Percentiles rank a stretch among this genome's conserved stretches.
Evolutionary conservation across 2,329 filamentous ascomycete genomes (phyloP).

Genomic region (Clonostachys sp.): DNA sequence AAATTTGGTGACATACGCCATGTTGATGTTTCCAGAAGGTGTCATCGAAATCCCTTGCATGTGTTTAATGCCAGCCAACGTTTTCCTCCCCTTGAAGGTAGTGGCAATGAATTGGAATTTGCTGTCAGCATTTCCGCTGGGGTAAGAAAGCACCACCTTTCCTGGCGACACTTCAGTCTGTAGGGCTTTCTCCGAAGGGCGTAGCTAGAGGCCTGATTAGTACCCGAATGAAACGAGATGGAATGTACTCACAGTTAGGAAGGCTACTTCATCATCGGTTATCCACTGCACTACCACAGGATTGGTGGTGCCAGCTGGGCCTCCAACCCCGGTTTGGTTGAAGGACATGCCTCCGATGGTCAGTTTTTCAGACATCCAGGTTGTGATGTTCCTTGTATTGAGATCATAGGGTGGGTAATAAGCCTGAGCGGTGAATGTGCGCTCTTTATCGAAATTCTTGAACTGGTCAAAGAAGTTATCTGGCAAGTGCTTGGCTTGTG

Average conservation of each 20-base stretch:
- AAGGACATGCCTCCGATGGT: slow-evolving; percentile 58
- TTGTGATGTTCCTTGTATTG: slow-evolving; percentile 51
- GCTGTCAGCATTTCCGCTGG: slow-evolving; percentile 39
- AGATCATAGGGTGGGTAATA: slow-evolving; percentile 56
- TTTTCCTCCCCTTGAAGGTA: slow-evolving; percentile 34
- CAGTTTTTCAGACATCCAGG: slow-evolving; percentile 50
- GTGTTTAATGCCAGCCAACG: slow-evolving; percentile 38
- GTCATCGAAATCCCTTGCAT: slow-evolving; percentile 40
- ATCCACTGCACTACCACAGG: slow-evolving; percentile 58
- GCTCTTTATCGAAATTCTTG: slow-evolving; percentile 45
- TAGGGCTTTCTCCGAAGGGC: slow-evolving; percentile 31
- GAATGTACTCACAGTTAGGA: slow-evolving; percentile 13
- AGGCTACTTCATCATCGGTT: slow-evolving; percentile 25
- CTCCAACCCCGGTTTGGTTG: slow-evolving; percentile 50
- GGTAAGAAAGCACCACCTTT: slow-evolving; percentile 46
- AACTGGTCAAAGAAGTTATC: slow-evolving; percentile 31
- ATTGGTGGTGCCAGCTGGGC: slow-evolving; percentile 49
- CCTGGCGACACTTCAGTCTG: slow-evolving; percentile 32
- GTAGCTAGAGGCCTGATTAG: slow-evolving; percentile 14
- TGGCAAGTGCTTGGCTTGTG: slow-evolving; percentile 41
- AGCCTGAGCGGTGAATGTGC: slow-evolving; percentile 43
- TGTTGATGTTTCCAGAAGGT: slow-evolving; percentile 36
- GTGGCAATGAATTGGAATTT: slow-evolving; percentile 46
- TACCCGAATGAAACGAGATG: background rate
- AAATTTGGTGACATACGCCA: slow-evolving; percentile 32